Base-by-base conservation (phyloP, 345 rosid genomes). In the Salix udensis region DNA sequence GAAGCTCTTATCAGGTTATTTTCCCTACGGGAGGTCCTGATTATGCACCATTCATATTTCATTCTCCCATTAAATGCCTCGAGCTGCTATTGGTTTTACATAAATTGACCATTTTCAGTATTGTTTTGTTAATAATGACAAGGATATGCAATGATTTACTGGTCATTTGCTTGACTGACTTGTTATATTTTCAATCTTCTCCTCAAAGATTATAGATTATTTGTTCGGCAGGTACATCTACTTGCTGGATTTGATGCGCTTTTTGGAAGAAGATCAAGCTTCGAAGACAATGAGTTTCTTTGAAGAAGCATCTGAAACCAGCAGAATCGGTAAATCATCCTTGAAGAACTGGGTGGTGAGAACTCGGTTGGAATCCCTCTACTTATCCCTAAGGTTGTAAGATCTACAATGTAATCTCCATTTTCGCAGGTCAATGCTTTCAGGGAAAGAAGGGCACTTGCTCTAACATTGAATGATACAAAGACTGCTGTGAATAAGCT, bases 401-500 rank as follows among this genome's bases (percentile, higher is more conserved):
- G 12, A 62, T 62, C 66, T 23, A n/a, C 24, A 26, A 14, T 40
- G 42, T 6, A 34, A 31, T 18, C 15, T n/a, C 14, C 16, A 7
- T 13, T 23, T 72, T 13, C 81, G 23, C 80, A 95, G 97, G 93
- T 95, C 24, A 88, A 89, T 85, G 94, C 89, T 53, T 96, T 91
- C 76, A 90, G 99, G 83, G 98, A 93, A 79, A 85, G 98, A 78
- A 89, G 87, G 82, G 99, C 99, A 46, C 98, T 96, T 53, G 92
- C 99, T n/a, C 55, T 96, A 79, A 91, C 98, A 4, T 80, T 95
- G 61, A 93, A 95, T 50, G 98, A 93, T 72, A 93, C 99, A 37
- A 93, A 95, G 76, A 95, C 98, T 52, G 98, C 98, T 0, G 97
- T 96, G 74, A 89, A 90, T 87, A 92, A 87, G 80, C 98, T 96